Evolutionary conservation across 495 filamentous ascomycete genomes (phyloP).

Genomic region (Aspergillus hancockii): DNA sequence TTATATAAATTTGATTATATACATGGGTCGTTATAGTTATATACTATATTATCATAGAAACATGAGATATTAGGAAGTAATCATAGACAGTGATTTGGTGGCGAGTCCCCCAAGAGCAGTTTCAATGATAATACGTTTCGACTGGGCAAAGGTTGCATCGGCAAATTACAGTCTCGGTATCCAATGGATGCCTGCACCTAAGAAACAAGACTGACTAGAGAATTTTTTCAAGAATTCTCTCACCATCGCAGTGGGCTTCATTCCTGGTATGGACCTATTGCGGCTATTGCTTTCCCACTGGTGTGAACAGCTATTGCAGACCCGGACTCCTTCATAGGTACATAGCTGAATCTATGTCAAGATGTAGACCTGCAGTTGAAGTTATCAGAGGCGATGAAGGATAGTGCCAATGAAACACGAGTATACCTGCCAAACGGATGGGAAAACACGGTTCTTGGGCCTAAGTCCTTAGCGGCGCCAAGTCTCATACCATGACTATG

Average conservation of each 20-base stretch:
- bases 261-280: constrained; percentile 6
- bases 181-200: neutral
- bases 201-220: neutral
- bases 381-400: neutral
- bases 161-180: constrained; percentile 2
- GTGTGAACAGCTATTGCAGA: constrained; percentile 5
- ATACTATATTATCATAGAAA: too few species aligned
- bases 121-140: neutral
- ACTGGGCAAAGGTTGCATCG: constrained; percentile 1
- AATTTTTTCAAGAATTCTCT: constrained; percentile 2
- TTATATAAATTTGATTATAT: too few species aligned
- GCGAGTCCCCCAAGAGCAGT: neutral
- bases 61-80: too few species aligned
- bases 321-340: neutral
- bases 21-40: too few species aligned
- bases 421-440: constrained; percentile 1
- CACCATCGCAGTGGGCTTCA: constrained; percentile 4
- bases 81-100: constrained; percentile 2
- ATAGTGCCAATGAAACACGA: neutral
- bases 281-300: constrained; percentile 6
- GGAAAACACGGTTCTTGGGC: neutral
- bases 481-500: too few species aligned
- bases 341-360: neutral
- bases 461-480: too few species aligned
- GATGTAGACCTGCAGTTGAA: constrained; percentile 3